Conservation (phyloP, 2,329 filamentous ascomycete species). For the Scedosporium minutisporum region DNA sequence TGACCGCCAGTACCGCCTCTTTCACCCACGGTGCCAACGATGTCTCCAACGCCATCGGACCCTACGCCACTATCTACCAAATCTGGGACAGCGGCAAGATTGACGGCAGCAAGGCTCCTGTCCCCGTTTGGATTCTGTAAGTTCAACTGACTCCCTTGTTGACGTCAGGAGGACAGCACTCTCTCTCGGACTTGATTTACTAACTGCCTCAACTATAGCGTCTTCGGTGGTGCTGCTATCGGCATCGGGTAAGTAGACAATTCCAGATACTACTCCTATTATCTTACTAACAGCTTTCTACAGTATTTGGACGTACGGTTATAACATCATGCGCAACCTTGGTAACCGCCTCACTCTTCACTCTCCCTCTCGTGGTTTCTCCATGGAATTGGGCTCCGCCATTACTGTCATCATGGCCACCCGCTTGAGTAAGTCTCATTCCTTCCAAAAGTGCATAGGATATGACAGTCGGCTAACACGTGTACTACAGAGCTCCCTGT, state of each 20-base stretch:
- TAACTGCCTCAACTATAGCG: slow-evolving; percentile 10
- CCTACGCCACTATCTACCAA: slow-evolving; percentile 52
- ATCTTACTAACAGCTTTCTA: too few species aligned
- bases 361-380: slow-evolving; percentile 49
- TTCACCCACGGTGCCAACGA: slow-evolving; percentile 72
- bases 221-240: slow-evolving; percentile 40
- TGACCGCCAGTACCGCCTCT: slow-evolving; percentile 61
- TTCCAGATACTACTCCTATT: too few species aligned
- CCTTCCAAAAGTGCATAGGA: background rate
- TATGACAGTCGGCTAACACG: slow-evolving; percentile 11
- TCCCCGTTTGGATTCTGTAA: slow-evolving; percentile 49
- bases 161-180: background rate
- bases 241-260: slow-evolving; percentile 29
- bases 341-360: slow-evolving; percentile 55
- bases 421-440: slow-evolving; percentile 35
- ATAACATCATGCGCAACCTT: slow-evolving; percentile 55
- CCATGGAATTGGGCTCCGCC: slow-evolving; percentile 51
- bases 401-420: slow-evolving; percentile 56
- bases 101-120: slow-evolving; percentile 31
- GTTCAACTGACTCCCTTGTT: background rate
- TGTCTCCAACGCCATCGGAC: slow-evolving; percentile 54
- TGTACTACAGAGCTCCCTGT: slow-evolving; percentile 39
- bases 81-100: slow-evolving; percentile 44
- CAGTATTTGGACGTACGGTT: slow-evolving; percentile 47
- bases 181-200: background rate